Base-by-base conservation (phyloP, 768 basidiomycete genomes). In the Strobilomyces confusus region DNA sequence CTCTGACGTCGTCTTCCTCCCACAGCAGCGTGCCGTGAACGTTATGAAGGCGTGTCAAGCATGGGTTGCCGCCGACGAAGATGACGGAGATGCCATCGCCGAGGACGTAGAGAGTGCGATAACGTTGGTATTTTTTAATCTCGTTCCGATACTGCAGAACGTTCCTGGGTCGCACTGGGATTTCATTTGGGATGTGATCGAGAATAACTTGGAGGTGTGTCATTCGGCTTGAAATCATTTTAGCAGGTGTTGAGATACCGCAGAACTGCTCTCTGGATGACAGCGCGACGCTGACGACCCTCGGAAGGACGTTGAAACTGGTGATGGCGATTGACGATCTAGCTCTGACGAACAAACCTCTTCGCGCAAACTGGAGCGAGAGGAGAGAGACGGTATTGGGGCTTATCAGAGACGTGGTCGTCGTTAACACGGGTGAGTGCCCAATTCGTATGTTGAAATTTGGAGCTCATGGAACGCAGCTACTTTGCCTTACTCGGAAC, bases 111-210 rank as follows among this genome's bases (percentile, higher is more conserved):
- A 97, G 65, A 83, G 81, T 53, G 80, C 78, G 49, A 83, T 95
- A 75, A 83, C 88, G 8, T 68, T 83, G 55, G 66, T 97, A 4
- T 90, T 92, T 64, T 70, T 77, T 41, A 77, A 87, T 51, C 75
- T 98, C 2, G 90, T 84, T 2, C 94, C 95, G 3, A 87, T 98
- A 49, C 70, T 98, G 54, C 93, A 98, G 69, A 89, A 83, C 63
- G 77, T 95, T 2, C 75, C 83, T 14, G 97, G 95, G 0, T 74
- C 79, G 1, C 97, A 98, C 69, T 99, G 97, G 97, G 89, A 92
- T 45, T 80, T 94, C 32, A 82, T 94, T 5, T 95, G 91, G 66
- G 94, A 98, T 64, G 69, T 98, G 15, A 64, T 95, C 13, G 94
- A 95, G 68, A 88, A 77, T 54, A 91, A 89, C 61, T 75, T 98